phyloP scores from a whole-genome alignment of 129 eudicot species.

The Heracleum sosnowskyi region DNA sequence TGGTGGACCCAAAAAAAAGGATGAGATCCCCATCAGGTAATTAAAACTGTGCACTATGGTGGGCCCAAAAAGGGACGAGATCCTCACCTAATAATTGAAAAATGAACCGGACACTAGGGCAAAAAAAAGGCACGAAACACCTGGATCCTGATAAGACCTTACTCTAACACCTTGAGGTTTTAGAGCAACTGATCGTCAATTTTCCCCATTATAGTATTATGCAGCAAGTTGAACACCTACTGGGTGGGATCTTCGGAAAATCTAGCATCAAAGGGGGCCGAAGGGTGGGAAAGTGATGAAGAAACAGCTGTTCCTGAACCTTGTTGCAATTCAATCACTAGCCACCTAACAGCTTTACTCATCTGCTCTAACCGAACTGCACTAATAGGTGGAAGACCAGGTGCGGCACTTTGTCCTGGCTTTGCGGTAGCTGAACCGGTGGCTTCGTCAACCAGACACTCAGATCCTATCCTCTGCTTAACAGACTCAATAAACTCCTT shows the following conservation, averaged over 20 bases:
- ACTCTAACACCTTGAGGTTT: no score
- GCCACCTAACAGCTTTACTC: constrained; percentile 94
- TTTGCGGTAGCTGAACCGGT: constrained; percentile 59
- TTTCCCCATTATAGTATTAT: not conserved
- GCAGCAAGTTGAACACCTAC: constrained; percentile 35
- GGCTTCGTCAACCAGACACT: constrained; percentile 89
- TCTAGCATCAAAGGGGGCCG: constrained; percentile 87
- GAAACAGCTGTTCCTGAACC: constrained; percentile 61
- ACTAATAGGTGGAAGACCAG: constrained; percentile 80
- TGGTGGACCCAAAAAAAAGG: no score
- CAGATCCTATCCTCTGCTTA: constrained; percentile 85
- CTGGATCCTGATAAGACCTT: no score
- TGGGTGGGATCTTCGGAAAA: constrained; percentile 72
- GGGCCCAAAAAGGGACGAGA: no score
- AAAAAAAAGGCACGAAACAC: no score
- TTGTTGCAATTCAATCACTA: constrained; percentile 83
- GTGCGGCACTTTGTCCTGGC: constrained; percentile 44
- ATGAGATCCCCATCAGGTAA: no score
- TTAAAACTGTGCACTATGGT: no score
- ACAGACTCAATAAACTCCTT: constrained; percentile 90
- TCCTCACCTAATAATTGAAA: no score
- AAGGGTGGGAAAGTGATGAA: constrained; percentile 41
- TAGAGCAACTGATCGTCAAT: no score
- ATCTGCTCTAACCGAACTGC: constrained; percentile 91
- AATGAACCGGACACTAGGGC: no score